A percentile compares a stretch with the other conserved stretches of the same genome.
Conservation (phyloP, 495 filamentous ascomycete genomes). For the Lepraria neglecta region DNA sequence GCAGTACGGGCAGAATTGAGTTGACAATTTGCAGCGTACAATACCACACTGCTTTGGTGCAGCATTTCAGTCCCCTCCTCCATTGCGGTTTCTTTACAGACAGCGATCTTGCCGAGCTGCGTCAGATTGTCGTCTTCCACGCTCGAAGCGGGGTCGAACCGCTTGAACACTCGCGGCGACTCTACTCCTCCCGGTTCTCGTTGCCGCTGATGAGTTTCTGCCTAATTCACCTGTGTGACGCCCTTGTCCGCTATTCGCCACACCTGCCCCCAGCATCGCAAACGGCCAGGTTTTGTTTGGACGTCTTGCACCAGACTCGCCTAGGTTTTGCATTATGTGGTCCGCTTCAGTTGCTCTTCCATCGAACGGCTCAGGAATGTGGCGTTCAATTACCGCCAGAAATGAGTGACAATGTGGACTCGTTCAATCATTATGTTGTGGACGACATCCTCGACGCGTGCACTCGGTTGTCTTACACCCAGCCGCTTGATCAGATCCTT, state of each 20-base stretch:
- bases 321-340: slow-evolving; percentile 25
- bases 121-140: slow-evolving; percentile 20
- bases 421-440: slow-evolving; percentile 18
- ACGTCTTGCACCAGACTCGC: slow-evolving; percentile 18
- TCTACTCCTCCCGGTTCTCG: slow-evolving; percentile 23
- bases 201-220: slow-evolving; percentile 26
- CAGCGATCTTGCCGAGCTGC: slow-evolving; percentile 15
- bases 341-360: slow-evolving; percentile 25
- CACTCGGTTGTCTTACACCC: slow-evolving; percentile 25
- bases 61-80: slow-evolving; percentile 24
- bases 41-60: slow-evolving; percentile 25
- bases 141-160: slow-evolving; percentile 22
- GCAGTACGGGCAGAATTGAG: neutral
- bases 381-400: slow-evolving; percentile 17
- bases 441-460: slow-evolving; percentile 28
- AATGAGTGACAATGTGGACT: slow-evolving; percentile 15
- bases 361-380: slow-evolving; percentile 17
- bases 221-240: slow-evolving; percentile 23
- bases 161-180: slow-evolving; percentile 20
- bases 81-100: slow-evolving; percentile 21
- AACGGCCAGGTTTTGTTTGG: slow-evolving; percentile 19
- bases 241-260: slow-evolving; percentile 23
- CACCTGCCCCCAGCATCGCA: slow-evolving; percentile 17
- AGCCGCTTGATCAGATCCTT: slow-evolving; percentile 23
- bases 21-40: slow-evolving; percentile 23